Evolutionary conservation across 495 filamentous ascomycete genomes (phyloP), one percentile per base, ranked within the genome.

Genomic region (Mycothermus thermophilus): DNA sequence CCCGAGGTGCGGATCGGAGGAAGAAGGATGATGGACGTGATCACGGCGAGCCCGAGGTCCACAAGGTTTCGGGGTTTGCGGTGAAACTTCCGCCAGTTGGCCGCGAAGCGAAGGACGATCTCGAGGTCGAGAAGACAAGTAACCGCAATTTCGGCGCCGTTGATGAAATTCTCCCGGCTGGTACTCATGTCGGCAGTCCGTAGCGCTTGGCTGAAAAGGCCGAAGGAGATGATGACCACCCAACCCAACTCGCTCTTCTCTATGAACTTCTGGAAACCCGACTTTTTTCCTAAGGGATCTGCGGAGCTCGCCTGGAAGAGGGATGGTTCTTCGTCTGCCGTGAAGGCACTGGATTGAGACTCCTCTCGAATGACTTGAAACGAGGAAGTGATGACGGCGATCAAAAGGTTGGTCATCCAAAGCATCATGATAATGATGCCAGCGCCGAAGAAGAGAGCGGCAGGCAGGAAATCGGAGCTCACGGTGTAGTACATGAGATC

Each of bases 301-400:
- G 69, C 71, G 28, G 65, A 58, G 19, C 62, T 57, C 5, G 52
- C 41, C 2, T 55, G 41, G 39, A 56, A 34, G 19, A 56, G 40
- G 10, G 49, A 44, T 33, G 34, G 27, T 22, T 80, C 66, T 18
- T 83, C 71, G 35, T 86, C 73, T 12, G 72, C 73, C 13, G 88
- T 82, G 55, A 99, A 99, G 7, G 90, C 87, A 58, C 86, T 94
- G 28, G 77, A 75, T 55, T 81, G 83, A 59, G 85, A 92, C 54
- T 99, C 90, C 58, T 99, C 90, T 41, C 90, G 74, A 44, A 96
- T 99, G 42, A 99, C 83, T 55, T 99, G 92, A 51, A 99, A 96
- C 6, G 90, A 93, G 15, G 88, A 90, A 0, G 90, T 99, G 48
- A 99, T 99, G 37, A 99, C 92, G 8, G 90, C 90, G 51, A 99